phyloP scores from a whole-genome alignment of 2,329 filamentous ascomycete genomes.

The Metarhizium album region DNA sequence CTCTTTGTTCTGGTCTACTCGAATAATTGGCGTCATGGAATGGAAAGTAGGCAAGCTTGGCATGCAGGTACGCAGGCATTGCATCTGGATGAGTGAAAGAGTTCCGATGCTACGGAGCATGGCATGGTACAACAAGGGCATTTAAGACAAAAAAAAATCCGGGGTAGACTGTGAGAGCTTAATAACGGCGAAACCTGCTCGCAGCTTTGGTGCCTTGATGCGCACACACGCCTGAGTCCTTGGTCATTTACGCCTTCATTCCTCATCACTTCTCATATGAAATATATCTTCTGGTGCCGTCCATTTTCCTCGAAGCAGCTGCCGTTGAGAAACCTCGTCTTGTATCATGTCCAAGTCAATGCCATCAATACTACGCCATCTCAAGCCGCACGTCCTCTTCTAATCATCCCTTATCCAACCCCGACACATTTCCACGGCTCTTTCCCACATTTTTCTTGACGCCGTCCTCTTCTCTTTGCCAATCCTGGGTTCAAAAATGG shows the following conservation, averaged over 20 bases:
- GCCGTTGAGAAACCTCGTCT: not conserved
- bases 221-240: not conserved
- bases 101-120: not conserved
- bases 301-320: not conserved
- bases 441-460: conserved; percentile 43
- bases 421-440: conserved; percentile 48
- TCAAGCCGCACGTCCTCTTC: not conserved
- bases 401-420: conserved; percentile 35
- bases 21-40: conserved; percentile 1
- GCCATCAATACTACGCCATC: not conserved
- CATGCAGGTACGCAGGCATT: not conserved
- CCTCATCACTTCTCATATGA: not conserved
- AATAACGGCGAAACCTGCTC: not conserved
- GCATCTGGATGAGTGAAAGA: not conserved
- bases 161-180: not conserved
- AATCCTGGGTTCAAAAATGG: conserved; percentile 59
- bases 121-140: not conserved
- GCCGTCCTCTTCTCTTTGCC: conserved; percentile 25
- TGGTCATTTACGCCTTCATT: not conserved
- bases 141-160: not conserved
- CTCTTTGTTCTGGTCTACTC: not conserved
- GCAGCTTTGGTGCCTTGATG: not conserved
- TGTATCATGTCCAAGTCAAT: not conserved
- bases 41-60: not conserved
- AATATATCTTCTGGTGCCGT: not conserved